phyloP scores from a whole-genome alignment of 805 yeast species.

The Candida ficus region DNA sequence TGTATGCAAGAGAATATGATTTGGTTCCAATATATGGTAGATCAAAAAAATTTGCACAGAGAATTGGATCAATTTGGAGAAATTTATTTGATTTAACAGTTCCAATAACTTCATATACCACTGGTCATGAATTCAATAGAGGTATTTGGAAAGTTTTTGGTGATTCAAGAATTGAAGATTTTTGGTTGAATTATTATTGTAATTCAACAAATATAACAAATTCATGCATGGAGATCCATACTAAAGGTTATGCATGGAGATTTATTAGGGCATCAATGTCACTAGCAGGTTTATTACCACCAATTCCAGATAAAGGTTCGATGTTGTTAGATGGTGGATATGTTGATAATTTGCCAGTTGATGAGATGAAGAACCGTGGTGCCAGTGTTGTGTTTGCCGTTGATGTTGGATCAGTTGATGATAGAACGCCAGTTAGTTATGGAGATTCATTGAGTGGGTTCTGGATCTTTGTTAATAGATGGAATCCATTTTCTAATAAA shows the following conservation, averaged over 20 bases:
- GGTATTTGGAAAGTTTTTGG: conserved; percentile 98
- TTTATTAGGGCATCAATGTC: conserved; percentile 96
- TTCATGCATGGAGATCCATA: conserved; percentile 91
- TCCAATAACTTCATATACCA: conserved; percentile 90
- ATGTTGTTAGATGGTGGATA: conserved; percentile 97
- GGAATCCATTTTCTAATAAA: conserved; percentile 84
- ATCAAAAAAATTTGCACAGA: conserved; percentile 76
- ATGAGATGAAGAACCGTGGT: conserved; percentile 86
- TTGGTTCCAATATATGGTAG: conserved; percentile 87
- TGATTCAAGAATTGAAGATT: conserved; percentile 87
- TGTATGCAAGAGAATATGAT: conserved; percentile 90
- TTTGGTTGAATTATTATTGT: conserved; percentile 85
- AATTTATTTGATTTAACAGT: conserved; percentile 79
- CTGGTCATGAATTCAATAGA: conserved; percentile 95
- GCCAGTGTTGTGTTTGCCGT: conserved; percentile 86
- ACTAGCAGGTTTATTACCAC: conserved; percentile 88
- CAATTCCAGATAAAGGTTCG: conserved; percentile 80
- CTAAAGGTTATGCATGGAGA: conserved; percentile 92
- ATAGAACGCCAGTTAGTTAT: conserved; percentile 79
- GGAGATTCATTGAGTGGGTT: conserved; percentile 92
- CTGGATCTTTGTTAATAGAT: conserved; percentile 82
- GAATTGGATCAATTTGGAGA: conserved; percentile 85
- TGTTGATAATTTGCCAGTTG: conserved; percentile 87
- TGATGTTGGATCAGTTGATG: conserved; percentile 95
- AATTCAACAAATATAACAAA: conserved; percentile 94